Evolutionary conservation across 1,139 yeast genomes (phyloP).

Genomic region (Saccharomyces hybrid): DNA sequence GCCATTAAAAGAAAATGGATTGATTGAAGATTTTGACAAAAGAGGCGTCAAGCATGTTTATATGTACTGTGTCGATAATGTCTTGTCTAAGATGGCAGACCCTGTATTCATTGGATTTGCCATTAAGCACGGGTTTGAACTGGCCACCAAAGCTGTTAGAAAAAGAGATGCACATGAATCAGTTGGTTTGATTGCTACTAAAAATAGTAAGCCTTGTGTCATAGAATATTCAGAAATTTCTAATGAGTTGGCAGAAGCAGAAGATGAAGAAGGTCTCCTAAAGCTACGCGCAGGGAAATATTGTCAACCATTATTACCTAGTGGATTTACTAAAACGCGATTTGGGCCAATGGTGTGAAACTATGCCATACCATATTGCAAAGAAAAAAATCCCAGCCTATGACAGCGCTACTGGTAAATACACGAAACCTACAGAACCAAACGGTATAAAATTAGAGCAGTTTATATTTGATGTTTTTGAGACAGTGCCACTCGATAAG

Average conservation of each 20-base stretch:
- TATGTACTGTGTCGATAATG: conserved; percentile 95
- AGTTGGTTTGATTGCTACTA: conserved; percentile 85
- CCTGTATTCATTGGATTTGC: conserved; percentile 90
- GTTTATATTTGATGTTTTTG: conserved; percentile 93
- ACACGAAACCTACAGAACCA: conserved; percentile 56
- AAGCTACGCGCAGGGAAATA: conserved; percentile 91
- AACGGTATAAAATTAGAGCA: conserved; percentile 95
- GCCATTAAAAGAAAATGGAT: conserved; percentile 61
- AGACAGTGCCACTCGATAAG: conserved; percentile 58
- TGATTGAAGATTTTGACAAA: conserved; percentile 58
- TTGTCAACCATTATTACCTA: conserved; percentile 92
- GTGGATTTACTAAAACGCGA: conserved; percentile 54
- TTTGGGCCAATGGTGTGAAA: conserved; percentile 65
- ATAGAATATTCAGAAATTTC: conserved; percentile 93
- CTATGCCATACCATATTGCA: conserved; percentile 88
- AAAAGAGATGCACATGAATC: conserved; percentile 81
- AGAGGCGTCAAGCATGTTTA: conserved; percentile 83
- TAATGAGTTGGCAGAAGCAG: conserved; percentile 58
- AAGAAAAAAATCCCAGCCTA: conserved; percentile 71
- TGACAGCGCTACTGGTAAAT: conserved; percentile 42
- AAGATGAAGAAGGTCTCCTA: conserved; percentile 51
- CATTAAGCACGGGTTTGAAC: conserved; percentile 51
- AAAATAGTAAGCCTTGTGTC: conserved; percentile 71
- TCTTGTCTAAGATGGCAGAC: conserved; percentile 87
- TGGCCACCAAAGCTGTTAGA: conserved; percentile 93